Evolutionary conservation across 2,329 filamentous ascomycete species (phyloP).

Genomic region (Bretziella fagacearum): DNA sequence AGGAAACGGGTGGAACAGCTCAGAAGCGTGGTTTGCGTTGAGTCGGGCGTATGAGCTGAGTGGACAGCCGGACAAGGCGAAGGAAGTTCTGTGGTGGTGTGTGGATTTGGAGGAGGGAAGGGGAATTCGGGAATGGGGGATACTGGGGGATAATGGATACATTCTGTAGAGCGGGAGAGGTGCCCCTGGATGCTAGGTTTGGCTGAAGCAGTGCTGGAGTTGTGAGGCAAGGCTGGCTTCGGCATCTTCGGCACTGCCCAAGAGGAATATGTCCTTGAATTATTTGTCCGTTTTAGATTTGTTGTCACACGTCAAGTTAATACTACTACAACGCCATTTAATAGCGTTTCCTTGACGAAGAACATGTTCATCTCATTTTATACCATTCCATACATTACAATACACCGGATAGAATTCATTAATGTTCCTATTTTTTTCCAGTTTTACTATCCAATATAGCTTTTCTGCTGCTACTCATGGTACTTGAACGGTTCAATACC

Average conservation of each 20-base stretch:
- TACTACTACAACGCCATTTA: too few relatives aligned
- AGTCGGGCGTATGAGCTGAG: slow-evolving; percentile 77
- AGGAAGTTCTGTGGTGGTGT: slow-evolving; percentile 93
- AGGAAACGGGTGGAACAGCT: slow-evolving; percentile 74
- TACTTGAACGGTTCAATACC: slow-evolving; percentile 50
- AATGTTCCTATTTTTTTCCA: too few relatives aligned
- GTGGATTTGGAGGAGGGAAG: slow-evolving; percentile 81
- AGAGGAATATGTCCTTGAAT: too few relatives aligned
- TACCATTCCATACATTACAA: slow-evolving; percentile 6
- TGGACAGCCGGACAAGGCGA: slow-evolving; percentile 71
- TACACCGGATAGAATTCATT: background rate
- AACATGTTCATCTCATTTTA: slow-evolving; percentile 5
- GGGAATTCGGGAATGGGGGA: slow-evolving; percentile 63
- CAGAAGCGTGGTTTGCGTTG: slow-evolving; percentile 84
- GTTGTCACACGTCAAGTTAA: background rate
- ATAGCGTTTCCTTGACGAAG: too few relatives aligned
- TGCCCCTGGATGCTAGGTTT: background rate
- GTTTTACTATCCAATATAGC: too few relatives aligned
- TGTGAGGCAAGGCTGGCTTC: background rate
- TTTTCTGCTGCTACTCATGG: slow-evolving; percentile 26
- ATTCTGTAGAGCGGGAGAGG: slow-evolving; percentile 22
- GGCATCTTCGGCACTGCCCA: too few relatives aligned
- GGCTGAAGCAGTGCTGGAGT: background rate
- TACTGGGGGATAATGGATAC: slow-evolving; percentile 49
- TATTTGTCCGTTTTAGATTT: slow-evolving; percentile 1